Evolutionary conservation across 495 filamentous ascomycete species (phyloP).

Genomic region (Penicillium turbatum): DNA sequence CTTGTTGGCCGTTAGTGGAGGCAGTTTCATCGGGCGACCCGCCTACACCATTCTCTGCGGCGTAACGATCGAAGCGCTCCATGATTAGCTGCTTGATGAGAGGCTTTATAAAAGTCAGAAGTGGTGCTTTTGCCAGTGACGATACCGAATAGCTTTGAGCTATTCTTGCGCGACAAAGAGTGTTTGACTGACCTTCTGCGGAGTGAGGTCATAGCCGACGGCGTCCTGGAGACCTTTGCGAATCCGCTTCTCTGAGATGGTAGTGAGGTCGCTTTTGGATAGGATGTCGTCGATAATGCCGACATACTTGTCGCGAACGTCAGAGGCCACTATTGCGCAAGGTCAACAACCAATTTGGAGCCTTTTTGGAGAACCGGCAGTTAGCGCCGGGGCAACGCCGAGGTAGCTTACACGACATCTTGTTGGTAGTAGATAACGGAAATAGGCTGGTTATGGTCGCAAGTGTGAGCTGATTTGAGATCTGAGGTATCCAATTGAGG

Average conservation of each 20-base stretch:
- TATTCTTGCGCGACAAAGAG: neutral
- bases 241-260: conserved; percentile 89
- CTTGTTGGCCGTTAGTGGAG: conserved; percentile 43
- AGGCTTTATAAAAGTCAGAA: conserved; percentile 47
- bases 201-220: conserved; percentile 75
- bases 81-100: conserved; percentile 80
- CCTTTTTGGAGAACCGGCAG: conserved; percentile 7
- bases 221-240: conserved; percentile 76
- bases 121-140: neutral
- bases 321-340: conserved; percentile 56
- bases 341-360: conserved; percentile 8
- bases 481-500: conserved; percentile 2
- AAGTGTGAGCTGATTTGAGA: neutral
- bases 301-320: conserved; percentile 64
- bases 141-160: neutral
- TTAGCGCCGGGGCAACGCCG: conserved; percentile 18
- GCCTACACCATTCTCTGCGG: conserved; percentile 42
- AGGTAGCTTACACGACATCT: conserved; percentile 43
- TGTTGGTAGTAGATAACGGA: conserved; percentile 13
- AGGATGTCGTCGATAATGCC: conserved; percentile 92
- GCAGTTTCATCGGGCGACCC: conserved; percentile 32
- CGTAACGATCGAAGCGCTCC: conserved; percentile 80
- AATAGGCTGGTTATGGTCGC: neutral
- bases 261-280: conserved; percentile 73
- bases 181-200: conserved; percentile 68